A percentile compares a stretch with the other conserved stretches of the same genome.
These are phyloP conservation scores for Thymus quinquecostatus DNA, from an alignment of 257 asterid species.

Conservation along the genomic window DNA sequence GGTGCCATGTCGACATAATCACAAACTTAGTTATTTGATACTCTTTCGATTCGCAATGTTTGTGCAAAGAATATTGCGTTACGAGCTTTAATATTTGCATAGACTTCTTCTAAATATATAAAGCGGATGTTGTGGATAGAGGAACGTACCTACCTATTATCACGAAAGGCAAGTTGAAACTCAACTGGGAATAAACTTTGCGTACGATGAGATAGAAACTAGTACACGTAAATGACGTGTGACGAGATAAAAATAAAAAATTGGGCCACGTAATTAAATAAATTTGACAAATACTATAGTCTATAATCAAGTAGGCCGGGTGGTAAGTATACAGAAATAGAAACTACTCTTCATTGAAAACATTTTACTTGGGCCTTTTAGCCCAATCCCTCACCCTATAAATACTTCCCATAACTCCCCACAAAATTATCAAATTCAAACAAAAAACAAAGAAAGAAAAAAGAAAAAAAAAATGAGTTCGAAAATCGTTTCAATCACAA, in stretches of 20 bases:
- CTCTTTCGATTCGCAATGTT: too few relatives aligned
- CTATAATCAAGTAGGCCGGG: background rate
- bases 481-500: slow-evolving; percentile 27
- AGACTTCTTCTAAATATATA: too few relatives aligned
- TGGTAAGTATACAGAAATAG: background rate
- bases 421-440: background rate
- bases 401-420: background rate
- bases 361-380: background rate
- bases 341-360: background rate
- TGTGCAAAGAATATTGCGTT: too few relatives aligned
- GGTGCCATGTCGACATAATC: background rate
- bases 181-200: too few relatives aligned
- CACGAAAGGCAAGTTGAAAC: too few relatives aligned
- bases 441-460: background rate
- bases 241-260: background rate
- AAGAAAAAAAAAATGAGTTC: slow-evolving; percentile 24
- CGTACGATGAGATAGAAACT: too few relatives aligned
- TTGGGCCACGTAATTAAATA: background rate
- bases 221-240: background rate
- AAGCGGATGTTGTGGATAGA: too few relatives aligned
- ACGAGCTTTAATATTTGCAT: too few relatives aligned
- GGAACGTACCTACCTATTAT: too few relatives aligned
- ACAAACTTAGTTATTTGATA: background rate
- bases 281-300: background rate
- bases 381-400: background rate